Evolutionary conservation across 1,284 basidiomycete species (phyloP), one percentile per base, ranked within the genome.

Genomic region (Cutaneotrichosporon daszewskae): DNA sequence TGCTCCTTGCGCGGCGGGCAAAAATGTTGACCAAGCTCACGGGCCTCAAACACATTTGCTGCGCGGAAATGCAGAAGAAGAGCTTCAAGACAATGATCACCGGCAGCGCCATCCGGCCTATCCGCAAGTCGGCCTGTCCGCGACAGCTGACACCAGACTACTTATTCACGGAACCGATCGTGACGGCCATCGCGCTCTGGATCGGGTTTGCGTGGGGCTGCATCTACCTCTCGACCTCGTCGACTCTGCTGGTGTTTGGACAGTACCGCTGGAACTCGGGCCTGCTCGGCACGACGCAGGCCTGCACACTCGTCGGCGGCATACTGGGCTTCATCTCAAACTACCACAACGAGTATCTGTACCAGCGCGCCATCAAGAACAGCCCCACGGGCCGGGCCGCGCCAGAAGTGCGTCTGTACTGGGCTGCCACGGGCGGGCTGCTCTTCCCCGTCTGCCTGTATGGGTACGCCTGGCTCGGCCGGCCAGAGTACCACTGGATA

Each of bases 301-400:
- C 41, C 5, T 33, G 40, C 5, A 40, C 25, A 6, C 34, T 36
- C 20, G 36, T 75, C 28, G 87, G 87, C 9, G 80, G 84, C 3
- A 76, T 79, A 54, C 46, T 88, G 27, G 87, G 85, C 0, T 83
- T 84, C 33, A 55, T 84, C 23, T 81, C 82, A 29, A 85, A 89
- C 66, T 68, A 43, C 51, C 69, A 63, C 45, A 66, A 69, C 53
- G 64, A 68, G 48, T 35, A 51, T 32, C 55, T 68, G 14, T 68
- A 66, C 47, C 49, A 37, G 14, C 46, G 49, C 5, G 55, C 66
- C 2, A 51, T 59, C 6, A 12, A 13, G 6, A 51, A 50, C 17
- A 45, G 49, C 17, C 51, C 62, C 1, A 58, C 61, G 1, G 72
- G 73, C 6, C 59, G 62, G 22, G 68, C 74, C 0, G 61, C 67